phyloP scores from a whole-genome alignment of 768 basidiomycete species.

The Termitomyces sp. region DNA sequence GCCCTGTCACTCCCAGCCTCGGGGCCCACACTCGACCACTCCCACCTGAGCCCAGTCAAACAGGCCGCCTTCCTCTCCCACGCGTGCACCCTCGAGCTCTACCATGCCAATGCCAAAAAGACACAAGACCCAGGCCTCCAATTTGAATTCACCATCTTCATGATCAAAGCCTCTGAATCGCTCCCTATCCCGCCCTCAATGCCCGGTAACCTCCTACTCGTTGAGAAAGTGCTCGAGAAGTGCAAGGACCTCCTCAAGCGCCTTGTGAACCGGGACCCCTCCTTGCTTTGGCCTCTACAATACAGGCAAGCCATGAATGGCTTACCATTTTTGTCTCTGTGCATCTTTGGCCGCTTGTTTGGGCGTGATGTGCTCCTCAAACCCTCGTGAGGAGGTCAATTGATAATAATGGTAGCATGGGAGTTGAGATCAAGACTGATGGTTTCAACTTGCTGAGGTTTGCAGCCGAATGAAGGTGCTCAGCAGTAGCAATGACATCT shows the following conservation, averaged over 20 bases:
- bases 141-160: slow-evolving; percentile 98
- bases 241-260: slow-evolving; percentile 83
- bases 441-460: neutral
- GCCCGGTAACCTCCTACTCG: slow-evolving; percentile 72
- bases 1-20: slow-evolving; percentile 65
- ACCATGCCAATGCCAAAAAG: slow-evolving; percentile 95
- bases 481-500: slow-evolving; percentile 10
- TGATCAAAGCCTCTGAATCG: slow-evolving; percentile 95
- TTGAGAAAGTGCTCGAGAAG: slow-evolving; percentile 76
- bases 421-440: neutral
- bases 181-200: slow-evolving; percentile 74
- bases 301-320: slow-evolving; percentile 48
- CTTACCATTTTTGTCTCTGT: slow-evolving; percentile 23
- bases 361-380: neutral
- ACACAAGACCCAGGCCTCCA: slow-evolving; percentile 97
- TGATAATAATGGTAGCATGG: neutral
- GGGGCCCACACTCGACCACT: slow-evolving; percentile 81
- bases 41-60: slow-evolving; percentile 89
- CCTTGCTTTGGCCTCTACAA: slow-evolving; percentile 47
- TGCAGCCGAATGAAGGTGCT: neutral
- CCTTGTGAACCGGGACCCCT: no score
- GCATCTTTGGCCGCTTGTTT: slow-evolving; percentile 1
- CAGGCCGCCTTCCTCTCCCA: slow-evolving; percentile 92
- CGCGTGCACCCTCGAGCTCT: slow-evolving; percentile 94
- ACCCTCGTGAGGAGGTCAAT: slow-evolving; percentile 1